phyloP scores from a whole-genome alignment of 1,284 basidiomycete genomes.

The Exobasidium rhododendri region DNA sequence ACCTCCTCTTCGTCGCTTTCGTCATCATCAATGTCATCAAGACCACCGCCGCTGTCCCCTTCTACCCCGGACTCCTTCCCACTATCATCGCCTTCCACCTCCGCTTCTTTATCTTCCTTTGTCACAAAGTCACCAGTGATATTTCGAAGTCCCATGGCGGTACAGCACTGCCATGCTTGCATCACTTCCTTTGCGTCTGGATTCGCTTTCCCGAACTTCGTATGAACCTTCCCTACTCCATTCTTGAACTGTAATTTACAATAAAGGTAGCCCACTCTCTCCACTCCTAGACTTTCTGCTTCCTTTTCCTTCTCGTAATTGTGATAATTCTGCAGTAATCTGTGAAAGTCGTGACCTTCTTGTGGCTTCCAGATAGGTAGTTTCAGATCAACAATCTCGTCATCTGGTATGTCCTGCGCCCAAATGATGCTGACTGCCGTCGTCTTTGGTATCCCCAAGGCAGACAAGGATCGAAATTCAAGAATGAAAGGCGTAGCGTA shows the following conservation, averaged over 20 bases:
- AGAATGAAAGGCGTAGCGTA: slow-evolving; percentile 32
- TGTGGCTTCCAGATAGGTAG: slow-evolving; percentile 29
- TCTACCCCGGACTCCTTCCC: slow-evolving; percentile 7
- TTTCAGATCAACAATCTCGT: slow-evolving; percentile 22
- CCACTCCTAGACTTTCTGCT: slow-evolving; percentile 24
- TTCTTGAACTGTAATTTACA: slow-evolving; percentile 37
- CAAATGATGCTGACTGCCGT: slow-evolving; percentile 30
- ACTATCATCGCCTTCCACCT: neutral
- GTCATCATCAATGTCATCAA: neutral
- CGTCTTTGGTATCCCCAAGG: slow-evolving; percentile 23
- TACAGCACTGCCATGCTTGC: slow-evolving; percentile 33
- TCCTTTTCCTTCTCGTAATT: slow-evolving; percentile 24
- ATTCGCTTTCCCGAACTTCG: slow-evolving; percentile 24
- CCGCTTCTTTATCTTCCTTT: neutral
- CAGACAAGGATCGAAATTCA: slow-evolving; percentile 27
- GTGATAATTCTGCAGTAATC: slow-evolving; percentile 35
- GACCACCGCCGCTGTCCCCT: neutral
- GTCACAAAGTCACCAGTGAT: slow-evolving; percentile 27
- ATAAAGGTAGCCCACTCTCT: slow-evolving; percentile 23
- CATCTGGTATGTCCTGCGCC: slow-evolving; percentile 36
- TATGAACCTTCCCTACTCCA: slow-evolving; percentile 32
- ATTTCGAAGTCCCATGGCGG: slow-evolving; percentile 25
- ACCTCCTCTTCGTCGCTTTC: slow-evolving; percentile 18
- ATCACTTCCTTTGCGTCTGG: slow-evolving; percentile 27
- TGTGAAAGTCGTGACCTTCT: slow-evolving; percentile 26